phyloP scores from a whole-genome alignment of 2,329 filamentous ascomycete genomes.

The Talaromyces sp. region DNA sequence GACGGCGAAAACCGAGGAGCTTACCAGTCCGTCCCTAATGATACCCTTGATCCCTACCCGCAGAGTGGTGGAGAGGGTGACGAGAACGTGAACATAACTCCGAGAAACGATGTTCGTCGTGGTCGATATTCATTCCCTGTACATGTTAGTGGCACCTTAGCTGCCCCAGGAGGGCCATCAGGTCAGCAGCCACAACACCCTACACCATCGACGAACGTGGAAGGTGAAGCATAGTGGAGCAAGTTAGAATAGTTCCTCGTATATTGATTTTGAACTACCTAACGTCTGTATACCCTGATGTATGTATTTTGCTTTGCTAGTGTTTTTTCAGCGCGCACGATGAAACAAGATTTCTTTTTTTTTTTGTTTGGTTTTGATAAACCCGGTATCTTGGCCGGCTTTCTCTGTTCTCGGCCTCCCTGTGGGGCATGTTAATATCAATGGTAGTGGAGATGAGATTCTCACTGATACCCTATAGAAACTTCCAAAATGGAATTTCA shows the following conservation, averaged over 20 bases:
- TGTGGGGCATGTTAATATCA: neutral
- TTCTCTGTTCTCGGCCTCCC: neutral
- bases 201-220: slow-evolving; percentile 4
- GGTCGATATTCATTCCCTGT: slow-evolving; percentile 28
- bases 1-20: slow-evolving; percentile 20
- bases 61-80: slow-evolving; percentile 15
- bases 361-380: neutral
- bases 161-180: slow-evolving; percentile 21
- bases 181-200: slow-evolving; percentile 14
- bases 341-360: neutral
- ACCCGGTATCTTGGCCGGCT: neutral
- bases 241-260: neutral
- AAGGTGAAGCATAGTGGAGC: neutral
- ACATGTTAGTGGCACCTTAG: slow-evolving; percentile 27
- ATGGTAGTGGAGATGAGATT: neutral
- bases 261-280: slow-evolving; percentile 1
- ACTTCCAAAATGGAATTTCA: neutral
- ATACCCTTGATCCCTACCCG: slow-evolving; percentile 18
- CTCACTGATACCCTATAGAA: neutral
- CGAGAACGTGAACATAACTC: slow-evolving; percentile 23
- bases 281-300: slow-evolving; percentile 9
- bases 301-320: slow-evolving; percentile 4
- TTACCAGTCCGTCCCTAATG: slow-evolving; percentile 23
- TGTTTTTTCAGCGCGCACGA: neutral
- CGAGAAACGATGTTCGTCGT: slow-evolving; percentile 18